Base-by-base conservation (phyloP, 371 early-diverging fungal genomes). In the Mortierella sp. region DNA sequence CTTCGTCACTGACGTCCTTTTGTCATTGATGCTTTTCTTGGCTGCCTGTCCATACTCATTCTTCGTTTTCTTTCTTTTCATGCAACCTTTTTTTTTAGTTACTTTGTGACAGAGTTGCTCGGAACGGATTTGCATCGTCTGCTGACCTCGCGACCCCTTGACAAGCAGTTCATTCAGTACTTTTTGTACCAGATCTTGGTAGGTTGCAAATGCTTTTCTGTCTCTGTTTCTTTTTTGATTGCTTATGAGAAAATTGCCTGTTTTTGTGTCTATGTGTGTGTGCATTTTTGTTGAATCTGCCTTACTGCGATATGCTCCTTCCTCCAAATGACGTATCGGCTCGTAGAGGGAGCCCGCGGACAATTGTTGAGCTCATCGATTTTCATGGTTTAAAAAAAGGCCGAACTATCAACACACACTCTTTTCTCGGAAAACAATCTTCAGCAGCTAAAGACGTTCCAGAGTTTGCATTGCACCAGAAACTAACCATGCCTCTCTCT, bases 161-260 rank as follows among this genome's bases (percentile, higher is more conserved):
- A 97, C 83, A 96, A 95, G 88, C 97, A 97, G 89, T 97, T 97
- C 77, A 95, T 97, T 75, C 97, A 98, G 90, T 98, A 97, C 94
- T 98, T 98, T 87, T 88, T 97, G 81, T 98, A 97, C 85, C 99
- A 98, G 88, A 97, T 98, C 70, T 84, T 98, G 90, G 94, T 93
- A 90, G 83, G 90, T 77, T 1, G 3, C 48, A 14, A 31, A 26
- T 44, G 8, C 28, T 26, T 58, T 42, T 28, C 73, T 54, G 48
- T 6, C 45, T 1, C 2, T 16, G 50, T 16, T 63, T 34, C 14
- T 28, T 28, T 28, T 28, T 7, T 31, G 31, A 14, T 34, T 60
- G 26, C 16, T 16, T 63, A 19, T 63, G 63, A 63, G 63, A 34
- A 58, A 34, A 31, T 50, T 34, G 31, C 34, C 7, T 34, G 31